Percentiles rank a stretch among this genome's conserved stretches.
phyloP scores from a whole-genome alignment of 2,329 filamentous ascomycete genomes.

The Coniochaeta prunicola region DNA sequence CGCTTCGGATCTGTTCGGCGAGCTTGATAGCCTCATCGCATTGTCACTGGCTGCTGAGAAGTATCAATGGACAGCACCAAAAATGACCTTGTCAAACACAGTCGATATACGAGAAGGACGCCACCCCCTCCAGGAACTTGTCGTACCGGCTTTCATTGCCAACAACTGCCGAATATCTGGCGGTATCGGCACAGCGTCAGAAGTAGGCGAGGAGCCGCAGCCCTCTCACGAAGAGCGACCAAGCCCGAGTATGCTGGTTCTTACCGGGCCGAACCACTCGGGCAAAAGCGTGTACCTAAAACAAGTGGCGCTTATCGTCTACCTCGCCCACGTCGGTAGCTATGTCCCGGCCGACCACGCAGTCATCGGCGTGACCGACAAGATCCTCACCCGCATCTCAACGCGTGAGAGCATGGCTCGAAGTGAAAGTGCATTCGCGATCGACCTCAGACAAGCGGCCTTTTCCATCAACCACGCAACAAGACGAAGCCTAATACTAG shows the following conservation, averaged over 20 bases:
- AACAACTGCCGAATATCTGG: slow-evolving; percentile 71
- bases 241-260: slow-evolving; percentile 61
- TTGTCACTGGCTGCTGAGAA: slow-evolving; percentile 69
- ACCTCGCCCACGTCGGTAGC: slow-evolving; percentile 86
- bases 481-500: slow-evolving; percentile 69
- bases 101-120: slow-evolving; percentile 72
- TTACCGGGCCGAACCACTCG: slow-evolving; percentile 94
- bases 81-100: slow-evolving; percentile 61
- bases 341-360: slow-evolving; percentile 79
- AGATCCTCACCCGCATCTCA: slow-evolving; percentile 79
- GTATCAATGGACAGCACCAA: slow-evolving; percentile 64
- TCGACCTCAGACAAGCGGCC: slow-evolving; percentile 81
- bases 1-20: slow-evolving; percentile 75
- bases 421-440: slow-evolving; percentile 58
- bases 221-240: slow-evolving; percentile 2
- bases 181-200: slow-evolving; percentile 34
- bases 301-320: slow-evolving; percentile 84
- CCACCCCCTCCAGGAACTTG: slow-evolving; percentile 80
- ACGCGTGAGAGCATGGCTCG: slow-evolving; percentile 58
- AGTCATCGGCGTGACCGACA: slow-evolving; percentile 80
- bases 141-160: slow-evolving; percentile 71
- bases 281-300: slow-evolving; percentile 96
- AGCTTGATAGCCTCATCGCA: slow-evolving; percentile 80
- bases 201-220: slow-evolving; percentile 10
- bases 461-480: slow-evolving; percentile 71